Conservation (phyloP, 2,329 filamentous ascomycete genomes). For the Plectosphaerella cucumerina region DNA sequence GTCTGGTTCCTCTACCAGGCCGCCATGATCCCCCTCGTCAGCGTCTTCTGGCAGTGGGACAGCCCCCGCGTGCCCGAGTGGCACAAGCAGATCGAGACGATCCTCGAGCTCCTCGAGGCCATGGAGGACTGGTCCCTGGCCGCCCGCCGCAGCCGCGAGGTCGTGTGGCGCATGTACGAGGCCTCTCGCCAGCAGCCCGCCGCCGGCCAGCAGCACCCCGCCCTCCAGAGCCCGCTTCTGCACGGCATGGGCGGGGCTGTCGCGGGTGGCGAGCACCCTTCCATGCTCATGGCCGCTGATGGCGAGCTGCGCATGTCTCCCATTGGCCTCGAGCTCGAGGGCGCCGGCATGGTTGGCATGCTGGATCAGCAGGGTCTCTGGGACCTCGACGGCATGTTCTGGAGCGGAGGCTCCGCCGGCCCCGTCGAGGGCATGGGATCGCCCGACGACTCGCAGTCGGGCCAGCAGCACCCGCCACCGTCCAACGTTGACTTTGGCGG, state of each 20-base stretch:
- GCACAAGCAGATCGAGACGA: slow-evolving; percentile 53
- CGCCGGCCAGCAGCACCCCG: slow-evolving; percentile 19
- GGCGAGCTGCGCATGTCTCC: slow-evolving; percentile 44
- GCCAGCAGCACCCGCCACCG: slow-evolving; percentile 2
- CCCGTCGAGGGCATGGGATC: background rate
- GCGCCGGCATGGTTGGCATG: slow-evolving; percentile 47
- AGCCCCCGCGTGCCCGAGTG: slow-evolving; percentile 45
- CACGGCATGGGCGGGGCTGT: slow-evolving; percentile 20
- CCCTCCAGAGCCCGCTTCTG: slow-evolving; percentile 11
- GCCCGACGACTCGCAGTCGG: slow-evolving; percentile 6
- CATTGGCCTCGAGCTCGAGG: slow-evolving; percentile 46
- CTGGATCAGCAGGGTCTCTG: slow-evolving; percentile 51
- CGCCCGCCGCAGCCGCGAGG: slow-evolving; percentile 58
- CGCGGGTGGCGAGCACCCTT: slow-evolving; percentile 19
- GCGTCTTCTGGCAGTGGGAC: slow-evolving; percentile 64
- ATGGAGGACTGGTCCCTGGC: slow-evolving; percentile 64
- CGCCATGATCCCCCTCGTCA: slow-evolving; percentile 72
- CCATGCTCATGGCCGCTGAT: slow-evolving; percentile 26
- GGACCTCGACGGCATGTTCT: slow-evolving; percentile 54
- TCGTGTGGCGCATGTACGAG: slow-evolving; percentile 61
- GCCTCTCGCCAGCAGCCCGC: slow-evolving; percentile 38
- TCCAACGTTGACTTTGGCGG: slow-evolving; percentile 13
- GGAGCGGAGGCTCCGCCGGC: slow-evolving; percentile 38
- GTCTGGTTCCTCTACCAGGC: slow-evolving; percentile 82
- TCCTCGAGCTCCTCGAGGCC: slow-evolving; percentile 56